A percentile compares a stretch with the other conserved stretches of the same genome.
Conservation (phyloP, 148 eudicot species). For the Hydrangea macrophylla region DNA sequence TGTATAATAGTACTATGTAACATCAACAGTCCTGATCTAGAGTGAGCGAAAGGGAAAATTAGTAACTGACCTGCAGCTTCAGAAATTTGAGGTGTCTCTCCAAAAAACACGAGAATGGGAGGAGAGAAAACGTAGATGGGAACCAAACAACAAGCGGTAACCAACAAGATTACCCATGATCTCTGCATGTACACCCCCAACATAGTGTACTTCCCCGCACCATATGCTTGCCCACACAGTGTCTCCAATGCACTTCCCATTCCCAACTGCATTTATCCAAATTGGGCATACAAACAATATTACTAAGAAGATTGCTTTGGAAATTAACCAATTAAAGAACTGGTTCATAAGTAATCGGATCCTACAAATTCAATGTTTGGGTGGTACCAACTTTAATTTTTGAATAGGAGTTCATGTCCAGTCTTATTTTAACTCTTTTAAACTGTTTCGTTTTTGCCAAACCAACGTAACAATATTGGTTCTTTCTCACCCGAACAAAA, state of each 20-base stretch:
- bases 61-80: conserved; percentile 52
- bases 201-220: conserved; percentile 65
- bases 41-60: neutral
- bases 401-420: too few species aligned
- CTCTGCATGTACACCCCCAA: conserved; percentile 78
- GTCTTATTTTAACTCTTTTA: too few species aligned
- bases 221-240: conserved; percentile 83
- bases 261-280: conserved; percentile 58
- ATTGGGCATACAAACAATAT: too few species aligned
- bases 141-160: conserved; percentile 37
- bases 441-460: too few species aligned
- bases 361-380: too few species aligned
- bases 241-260: conserved; percentile 88
- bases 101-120: conserved; percentile 47
- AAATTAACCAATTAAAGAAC: too few species aligned
- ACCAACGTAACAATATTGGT: too few species aligned
- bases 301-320: neutral
- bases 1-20: too few species aligned
- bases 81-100: conserved; percentile 56
- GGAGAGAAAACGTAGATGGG: conserved; percentile 64
- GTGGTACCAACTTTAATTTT: too few species aligned
- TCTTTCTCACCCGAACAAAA: too few species aligned
- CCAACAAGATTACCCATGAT: conserved; percentile 68
- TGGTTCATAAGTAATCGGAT: too few species aligned
- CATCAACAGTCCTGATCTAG: too few species aligned